A percentile compares a stretch with the other conserved stretches of the same genome.
These are phyloP conservation scores for Furcasterigmium sp. DNA, from an alignment of 2,329 filamentous ascomycete genomes.

Conservation along the genomic window DNA sequence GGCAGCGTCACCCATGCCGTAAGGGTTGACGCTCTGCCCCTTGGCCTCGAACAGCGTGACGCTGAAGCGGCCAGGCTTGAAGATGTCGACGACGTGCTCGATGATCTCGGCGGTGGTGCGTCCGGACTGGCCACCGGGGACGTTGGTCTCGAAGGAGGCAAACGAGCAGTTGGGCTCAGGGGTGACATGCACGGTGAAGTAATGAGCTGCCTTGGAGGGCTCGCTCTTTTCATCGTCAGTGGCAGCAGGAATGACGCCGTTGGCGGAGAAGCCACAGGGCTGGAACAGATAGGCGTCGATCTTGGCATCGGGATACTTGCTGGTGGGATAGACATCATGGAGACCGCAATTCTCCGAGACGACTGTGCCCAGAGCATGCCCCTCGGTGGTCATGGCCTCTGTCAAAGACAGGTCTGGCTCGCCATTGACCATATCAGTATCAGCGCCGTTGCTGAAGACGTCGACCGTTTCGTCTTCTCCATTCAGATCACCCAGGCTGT, in stretches of 20 bases:
- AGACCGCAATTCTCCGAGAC: conserved; percentile 88
- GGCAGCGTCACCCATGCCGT: conserved; percentile 32
- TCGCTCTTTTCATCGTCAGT: conserved; percentile 42
- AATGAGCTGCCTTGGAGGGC: conserved; percentile 61
- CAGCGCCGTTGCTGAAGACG: conserved; percentile 68
- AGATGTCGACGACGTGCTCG: conserved; percentile 90
- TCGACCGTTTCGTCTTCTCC: conserved; percentile 61
- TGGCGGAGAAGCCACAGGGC: conserved; percentile 95
- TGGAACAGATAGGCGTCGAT: conserved; percentile 96
- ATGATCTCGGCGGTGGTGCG: conserved; percentile 87
- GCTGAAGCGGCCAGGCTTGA: conserved; percentile 95
- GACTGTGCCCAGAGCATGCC: conserved; percentile 86
- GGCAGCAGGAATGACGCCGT: conserved; percentile 84
- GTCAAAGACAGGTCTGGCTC: conserved; percentile 49
- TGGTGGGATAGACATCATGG: conserved; percentile 79
- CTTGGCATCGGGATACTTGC: conserved; percentile 84
- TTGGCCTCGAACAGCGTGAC: conserved; percentile 96
- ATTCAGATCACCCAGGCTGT: conserved; percentile 55
- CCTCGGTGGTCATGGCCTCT: conserved; percentile 82
- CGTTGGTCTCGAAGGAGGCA: conserved; percentile 97
- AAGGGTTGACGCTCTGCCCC: conserved; percentile 38
- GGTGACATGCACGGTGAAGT: conserved; percentile 98
- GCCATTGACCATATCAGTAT: conserved; percentile 47
- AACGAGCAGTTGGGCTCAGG: conserved; percentile 97
- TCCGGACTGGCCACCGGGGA: conserved; percentile 81